Base-by-base conservation (phyloP, 1,284 basidiomycete genomes). In the Ceratobasidium sp. region DNA sequence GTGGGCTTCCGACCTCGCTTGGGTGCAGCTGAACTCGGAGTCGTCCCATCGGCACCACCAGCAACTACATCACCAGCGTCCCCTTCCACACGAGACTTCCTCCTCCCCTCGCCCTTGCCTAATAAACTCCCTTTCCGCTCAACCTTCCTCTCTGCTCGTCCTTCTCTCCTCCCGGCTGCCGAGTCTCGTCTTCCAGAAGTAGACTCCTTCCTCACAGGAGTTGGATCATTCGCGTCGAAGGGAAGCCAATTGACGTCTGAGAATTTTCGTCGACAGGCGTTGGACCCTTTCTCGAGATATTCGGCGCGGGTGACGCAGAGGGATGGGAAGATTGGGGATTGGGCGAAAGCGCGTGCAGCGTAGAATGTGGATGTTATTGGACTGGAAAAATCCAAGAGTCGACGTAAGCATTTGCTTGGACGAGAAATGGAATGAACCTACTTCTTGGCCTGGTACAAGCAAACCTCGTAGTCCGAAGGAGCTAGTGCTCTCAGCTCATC, bases 281-380 rank as follows among this genome's bases (percentile, higher is more conserved):
- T 87, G 76, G 88, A 90, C 43, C 95, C 95, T 75, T 85, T 86
- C 81, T 96, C 95, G 69, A 88, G 83, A 81, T 95, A 97, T 79
- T 96, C 94, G 63, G 87, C 87, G 46, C 91, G 84, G 1, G 93
- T 93, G 76, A 96, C 87, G 14, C 85, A 83, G 63, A 83, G 81
- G 54, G 85, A 82, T 1, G 82, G 74, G 77, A 91, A 89, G 71
- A 84, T 83, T 16, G 88, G 83, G 50, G 83, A 84, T 63, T 81
- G 82, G 49, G 88, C 87, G 76, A 94, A 87, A 9, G 84, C 82
- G 70, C 87, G 81, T 0, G 92, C 92, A 47, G 91, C 87, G 71
- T 84, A 83, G 81, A 92, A 95, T 0, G 89, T 87, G 80, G 91
- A 90, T 69, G 87, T 86, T 75, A 90, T 85, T n/a, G 94, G 89